A percentile compares a stretch with the other conserved stretches of the same genome.
Evolutionary conservation across 1,284 basidiomycete genomes (phyloP).

Genomic region (Pterulicium gracile): DNA sequence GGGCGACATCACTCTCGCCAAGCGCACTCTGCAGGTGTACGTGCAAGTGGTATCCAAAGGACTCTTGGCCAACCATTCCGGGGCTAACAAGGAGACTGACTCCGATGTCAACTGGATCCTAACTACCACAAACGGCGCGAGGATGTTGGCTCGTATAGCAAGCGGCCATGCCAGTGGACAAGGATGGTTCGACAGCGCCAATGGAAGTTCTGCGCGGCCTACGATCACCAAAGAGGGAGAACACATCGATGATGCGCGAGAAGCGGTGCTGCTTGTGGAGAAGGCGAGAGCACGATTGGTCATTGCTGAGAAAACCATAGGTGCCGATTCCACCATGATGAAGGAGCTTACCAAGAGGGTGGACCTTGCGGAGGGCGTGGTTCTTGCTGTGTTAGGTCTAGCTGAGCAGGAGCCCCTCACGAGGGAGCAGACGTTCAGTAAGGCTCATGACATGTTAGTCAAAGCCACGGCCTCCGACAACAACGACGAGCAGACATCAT

Average conservation of each 20-base stretch:
- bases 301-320: too few relatives aligned
- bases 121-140: slow-evolving; percentile 60
- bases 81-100: slow-evolving; percentile 37
- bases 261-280: slow-evolving; percentile 41
- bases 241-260: not conserved
- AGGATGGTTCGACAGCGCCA: too few relatives aligned
- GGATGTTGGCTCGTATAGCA: slow-evolving; percentile 58
- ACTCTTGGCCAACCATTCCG: slow-evolving; percentile 42
- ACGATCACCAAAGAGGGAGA: not conserved
- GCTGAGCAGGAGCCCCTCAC: slow-evolving; percentile 51
- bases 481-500: too few relatives aligned
- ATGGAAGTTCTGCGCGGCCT: not conserved
- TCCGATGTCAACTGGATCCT: slow-evolving; percentile 60
- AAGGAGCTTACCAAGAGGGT: slow-evolving; percentile 41
- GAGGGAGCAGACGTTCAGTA: too few relatives aligned
- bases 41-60: slow-evolving; percentile 78
- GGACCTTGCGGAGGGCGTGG: slow-evolving; percentile 58
- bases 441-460: too few relatives aligned
- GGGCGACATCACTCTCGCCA: slow-evolving; percentile 58
- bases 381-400: slow-evolving; percentile 42
- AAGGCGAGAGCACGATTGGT: slow-evolving; percentile 45
- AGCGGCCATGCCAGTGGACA: slow-evolving; percentile 8
- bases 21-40: slow-evolving; percentile 71
- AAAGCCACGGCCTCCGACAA: too few relatives aligned
- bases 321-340: too few relatives aligned